Evolutionary conservation across 164 flowering plant species (phyloP), one percentile per base, ranked within the genome.

Genomic region (Buxus sempervirens): DNA sequence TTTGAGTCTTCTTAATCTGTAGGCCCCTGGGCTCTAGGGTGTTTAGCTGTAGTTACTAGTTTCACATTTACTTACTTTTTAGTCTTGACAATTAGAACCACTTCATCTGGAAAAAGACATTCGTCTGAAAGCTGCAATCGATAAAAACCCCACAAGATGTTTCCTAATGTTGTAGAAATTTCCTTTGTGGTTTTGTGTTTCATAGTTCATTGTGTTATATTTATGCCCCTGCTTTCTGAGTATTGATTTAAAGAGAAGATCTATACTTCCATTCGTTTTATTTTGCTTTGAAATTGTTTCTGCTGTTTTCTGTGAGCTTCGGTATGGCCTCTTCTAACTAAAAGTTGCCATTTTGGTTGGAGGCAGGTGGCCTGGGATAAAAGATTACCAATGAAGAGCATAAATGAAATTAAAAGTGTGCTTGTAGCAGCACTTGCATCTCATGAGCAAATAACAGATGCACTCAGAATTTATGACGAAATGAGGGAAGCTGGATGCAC

Each of bases 391-490:
- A 73, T 25, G 28, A 86, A 86, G 72, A 58, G 63, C 79, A 67
- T 81, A 16, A 83, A 70, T 80, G 91, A 84, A 71, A 69, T 91
- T 22, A 94, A 83, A 73, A 82, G 90, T 70, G 86, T 66, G 49
- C 90, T 91, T 67, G 79, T 85, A 45, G 78, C 81, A 54, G 87
- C 95, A 70, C 89, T 94, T 67, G 91, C 98, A 42, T 69, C 77
- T 65, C 49, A 77, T 76, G 95, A 91, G 62, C 80, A 82, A 64
- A 66, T 85, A 28, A 58, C 81, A 60, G 93, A 84, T 77, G 96
- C 98, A 18, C 74, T 94, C n/a, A 24, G 68, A 27, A 9, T 91
- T n/a, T 87, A 87, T 72, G 80, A 88, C 57, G 93, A 85, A 77
- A 74, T 89, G 42, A 88, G 82, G 73, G 64, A 81, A 77, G 75